Evolutionary conservation across 371 early-diverging fungal species (phyloP).

Genomic region (Mucor plumbeus): DNA sequence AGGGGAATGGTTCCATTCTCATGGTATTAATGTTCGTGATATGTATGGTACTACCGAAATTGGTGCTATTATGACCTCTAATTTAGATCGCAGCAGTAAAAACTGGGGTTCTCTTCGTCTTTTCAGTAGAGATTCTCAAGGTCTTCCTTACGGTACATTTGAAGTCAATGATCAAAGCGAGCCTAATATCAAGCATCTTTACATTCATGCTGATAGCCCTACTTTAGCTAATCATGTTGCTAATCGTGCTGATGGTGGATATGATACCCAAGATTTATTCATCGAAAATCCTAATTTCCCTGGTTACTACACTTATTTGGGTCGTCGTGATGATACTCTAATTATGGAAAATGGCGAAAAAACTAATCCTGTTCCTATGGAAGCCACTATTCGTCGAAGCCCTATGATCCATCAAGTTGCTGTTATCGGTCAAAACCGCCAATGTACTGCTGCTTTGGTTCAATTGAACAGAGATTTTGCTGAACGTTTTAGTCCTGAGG

Average conservation of each 20-base stretch:
- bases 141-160: neutral
- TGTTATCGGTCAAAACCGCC: slow-evolving; percentile 40
- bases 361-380: slow-evolving; percentile 51
- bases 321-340: slow-evolving; percentile 46
- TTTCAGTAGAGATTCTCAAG: neutral
- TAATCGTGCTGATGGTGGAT: slow-evolving; percentile 41
- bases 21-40: slow-evolving; percentile 17
- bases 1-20: slow-evolving; percentile 18
- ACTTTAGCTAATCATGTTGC: slow-evolving; percentile 27
- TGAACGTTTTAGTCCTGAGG: slow-evolving; percentile 21
- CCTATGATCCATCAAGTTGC: slow-evolving; percentile 31
- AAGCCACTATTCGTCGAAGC: slow-evolving; percentile 28
- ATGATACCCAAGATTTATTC: slow-evolving; percentile 44
- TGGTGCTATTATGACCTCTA: slow-evolving; percentile 11
- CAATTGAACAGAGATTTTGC: slow-evolving; percentile 29
- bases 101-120: slow-evolving; percentile 19
- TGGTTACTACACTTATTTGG: slow-evolving; percentile 34
- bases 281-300: slow-evolving; percentile 24
- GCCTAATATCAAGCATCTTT: slow-evolving; percentile 20
- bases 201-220: slow-evolving; percentile 14
- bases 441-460: slow-evolving; percentile 39
- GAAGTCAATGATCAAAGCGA: slow-evolving; percentile 13
- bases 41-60: slow-evolving; percentile 27
- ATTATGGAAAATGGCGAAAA: slow-evolving; percentile 54
- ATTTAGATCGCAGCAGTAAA: slow-evolving; percentile 8